Percentiles rank a stretch among this genome's conserved stretches.
Conservation (phyloP, 2,329 filamentous ascomycete species). For the Aureobasidium melanogenum region DNA sequence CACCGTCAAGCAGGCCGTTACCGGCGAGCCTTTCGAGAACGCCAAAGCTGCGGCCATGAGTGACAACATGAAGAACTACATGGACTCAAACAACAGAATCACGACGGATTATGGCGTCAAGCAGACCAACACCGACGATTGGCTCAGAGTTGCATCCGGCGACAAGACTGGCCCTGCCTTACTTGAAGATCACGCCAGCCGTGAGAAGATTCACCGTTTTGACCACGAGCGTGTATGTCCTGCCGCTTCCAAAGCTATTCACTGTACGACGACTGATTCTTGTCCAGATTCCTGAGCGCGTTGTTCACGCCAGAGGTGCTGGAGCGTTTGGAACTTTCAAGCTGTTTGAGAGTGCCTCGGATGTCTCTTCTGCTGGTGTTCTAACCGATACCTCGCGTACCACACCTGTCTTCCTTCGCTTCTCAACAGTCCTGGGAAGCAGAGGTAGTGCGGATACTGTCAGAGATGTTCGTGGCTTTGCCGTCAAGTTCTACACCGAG, state of each 20-base stretch:
- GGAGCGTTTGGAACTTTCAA: constrained; percentile 61
- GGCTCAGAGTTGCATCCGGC: constrained; percentile 57
- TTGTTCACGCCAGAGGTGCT: constrained; percentile 57
- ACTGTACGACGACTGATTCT: constrained; percentile 41
- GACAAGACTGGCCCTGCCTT: constrained; percentile 58
- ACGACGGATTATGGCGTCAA: constrained; percentile 73
- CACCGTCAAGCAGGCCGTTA: constrained; percentile 22
- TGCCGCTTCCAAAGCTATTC: neutral
- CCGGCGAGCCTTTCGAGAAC: constrained; percentile 23
- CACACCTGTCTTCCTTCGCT: constrained; percentile 62
- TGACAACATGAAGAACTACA: constrained; percentile 49
- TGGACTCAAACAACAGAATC: constrained; percentile 47
- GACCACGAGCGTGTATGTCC: constrained; percentile 60
- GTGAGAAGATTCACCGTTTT: constrained; percentile 71
- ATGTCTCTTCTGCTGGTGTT: constrained; percentile 55
- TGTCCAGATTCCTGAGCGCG: constrained; percentile 58
- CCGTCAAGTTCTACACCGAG: constrained; percentile 66
- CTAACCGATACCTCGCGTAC: constrained; percentile 59
- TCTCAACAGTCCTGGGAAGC: constrained; percentile 70
- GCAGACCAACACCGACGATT: constrained; percentile 65
- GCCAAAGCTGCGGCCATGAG: constrained; percentile 55
- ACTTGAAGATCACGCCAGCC: constrained; percentile 61
- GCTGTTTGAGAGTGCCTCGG: constrained; percentile 52
- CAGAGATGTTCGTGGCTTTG: constrained; percentile 74
- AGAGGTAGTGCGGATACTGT: constrained; percentile 72